A percentile compares a stretch with the other conserved stretches of the same genome.
These are phyloP conservation scores for Quercus bicolor DNA, from an alignment of 306 rosid species.

Conservation along the genomic window DNA sequence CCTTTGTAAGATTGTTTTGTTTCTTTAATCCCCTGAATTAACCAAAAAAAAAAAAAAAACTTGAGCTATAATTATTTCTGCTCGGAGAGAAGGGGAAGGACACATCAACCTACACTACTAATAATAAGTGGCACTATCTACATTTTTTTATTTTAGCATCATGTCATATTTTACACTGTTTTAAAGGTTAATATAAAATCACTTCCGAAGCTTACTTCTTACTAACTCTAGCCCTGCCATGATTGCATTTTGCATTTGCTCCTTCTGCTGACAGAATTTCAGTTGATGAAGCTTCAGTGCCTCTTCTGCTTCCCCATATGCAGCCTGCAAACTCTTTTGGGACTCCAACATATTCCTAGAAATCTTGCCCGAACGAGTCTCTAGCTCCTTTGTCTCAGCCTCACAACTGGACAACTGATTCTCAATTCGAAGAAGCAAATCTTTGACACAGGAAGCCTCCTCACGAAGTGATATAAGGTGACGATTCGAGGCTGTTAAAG, in stretches of 20 bases:
- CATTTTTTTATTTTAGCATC: not conserved
- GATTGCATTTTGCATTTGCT: not conserved
- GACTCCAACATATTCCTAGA: not conserved
- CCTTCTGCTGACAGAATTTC: not conserved
- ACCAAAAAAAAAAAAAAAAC: too few relatives aligned
- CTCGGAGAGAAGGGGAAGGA: too few relatives aligned
- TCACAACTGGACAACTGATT: conserved; percentile 13
- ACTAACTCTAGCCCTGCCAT: conserved; percentile 16
- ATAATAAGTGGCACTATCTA: not conserved
- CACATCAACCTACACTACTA: not conserved
- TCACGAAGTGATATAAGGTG: not conserved
- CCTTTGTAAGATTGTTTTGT: too few relatives aligned
- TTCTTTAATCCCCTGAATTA: too few relatives aligned
- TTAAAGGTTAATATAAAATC: not conserved
- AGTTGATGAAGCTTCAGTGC: not conserved
- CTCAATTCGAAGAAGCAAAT: conserved; percentile 4
- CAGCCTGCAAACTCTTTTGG: conserved; percentile 1
- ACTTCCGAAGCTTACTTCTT: conserved; percentile 6
- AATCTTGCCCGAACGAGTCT: not conserved
- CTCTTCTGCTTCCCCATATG: not conserved
- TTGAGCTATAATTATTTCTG: too few relatives aligned
- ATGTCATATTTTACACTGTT: not conserved
- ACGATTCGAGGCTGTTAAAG: conserved; percentile 4
- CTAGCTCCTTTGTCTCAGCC: conserved; percentile 15
- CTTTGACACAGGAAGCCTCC: conserved; percentile 1